Evolutionary conservation across 148 eudicot genomes (phyloP), one percentile per base, ranked within the genome.

Genomic region (Linanthus parryae): DNA sequence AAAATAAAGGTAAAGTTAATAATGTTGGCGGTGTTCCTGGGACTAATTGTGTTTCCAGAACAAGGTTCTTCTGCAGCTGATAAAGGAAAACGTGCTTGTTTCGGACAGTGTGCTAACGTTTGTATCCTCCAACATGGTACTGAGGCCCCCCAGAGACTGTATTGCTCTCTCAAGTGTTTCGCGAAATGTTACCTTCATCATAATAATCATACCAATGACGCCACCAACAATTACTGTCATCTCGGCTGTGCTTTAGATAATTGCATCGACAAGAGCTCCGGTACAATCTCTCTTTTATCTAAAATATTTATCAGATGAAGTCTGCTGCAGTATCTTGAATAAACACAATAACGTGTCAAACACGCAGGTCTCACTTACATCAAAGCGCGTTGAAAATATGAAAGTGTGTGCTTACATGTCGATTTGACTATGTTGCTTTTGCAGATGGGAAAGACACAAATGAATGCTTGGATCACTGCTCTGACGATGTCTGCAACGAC

Each of bases 91-190:
- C 64, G 64, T 48, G 45, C 51, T 19, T 70, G 69, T 31, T 64
- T 56, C 69, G 74, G 74, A 19, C 69, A 69, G 4, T 70, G 69
- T 58, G 52, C 52, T 35, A 70, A 70, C 24, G 27, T 30, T 15
- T 70, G 69, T 44, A 54, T 70, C 24, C 17, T 57, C 15, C 31
- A 44, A 13, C 19, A 20, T 17, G 57, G 38, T 16, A 52, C 30
- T 53, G 2, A 41, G 0, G 18, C 48, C 29, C 21, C 63, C n/a
- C 26, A 59, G 34, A 52, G 28, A 28, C 22, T 57, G 27, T 12
- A 52, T 2, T 63, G 74, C 28, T 53, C 46, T 19, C 48, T 33
- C 13, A 18, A 20, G 7, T 64, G 74, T 27, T 41, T 64, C 10
- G 45, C 15, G 8, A 23, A 43, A 23, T 70, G 74, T 34, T 12